These are phyloP conservation scores for Ulvella scutata DNA, from an alignment of 139 green algal species.

Conservation along the genomic window DNA sequence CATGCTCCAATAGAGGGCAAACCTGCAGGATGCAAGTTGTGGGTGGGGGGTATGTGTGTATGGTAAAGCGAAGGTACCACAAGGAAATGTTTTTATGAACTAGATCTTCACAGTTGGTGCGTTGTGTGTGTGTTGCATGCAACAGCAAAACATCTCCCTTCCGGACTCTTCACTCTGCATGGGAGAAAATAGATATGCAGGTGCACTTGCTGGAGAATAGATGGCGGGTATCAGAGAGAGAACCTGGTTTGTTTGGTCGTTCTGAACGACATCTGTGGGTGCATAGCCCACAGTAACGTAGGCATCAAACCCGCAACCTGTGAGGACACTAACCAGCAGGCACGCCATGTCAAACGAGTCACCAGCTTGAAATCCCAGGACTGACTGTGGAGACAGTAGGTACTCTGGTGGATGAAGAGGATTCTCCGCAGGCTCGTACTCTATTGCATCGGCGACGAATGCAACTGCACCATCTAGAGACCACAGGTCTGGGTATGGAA, in stretches of 20 bases:
- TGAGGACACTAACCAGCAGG: slow-evolving; percentile 25
- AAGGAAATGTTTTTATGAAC: too few species aligned
- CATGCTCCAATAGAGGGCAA: too few species aligned
- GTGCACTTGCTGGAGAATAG: too few species aligned
- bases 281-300: slow-evolving; percentile 58
- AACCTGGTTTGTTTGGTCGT: slow-evolving; percentile 33
- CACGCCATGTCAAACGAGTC: slow-evolving; percentile 67
- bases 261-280: slow-evolving; percentile 16
- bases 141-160: too few species aligned
- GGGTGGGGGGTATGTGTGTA: too few species aligned
- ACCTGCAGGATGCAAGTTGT: too few species aligned
- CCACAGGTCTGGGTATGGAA: slow-evolving; percentile 43
- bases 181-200: too few species aligned
- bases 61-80: too few species aligned
- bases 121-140: too few species aligned
- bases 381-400: slow-evolving; percentile 43
- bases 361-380: slow-evolving; percentile 51
- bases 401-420: slow-evolving; percentile 42
- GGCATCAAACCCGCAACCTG: slow-evolving; percentile 49
- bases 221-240: slow-evolving; percentile 29
- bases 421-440: slow-evolving; percentile 62
- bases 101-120: too few species aligned
- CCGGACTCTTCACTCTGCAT: too few species aligned
- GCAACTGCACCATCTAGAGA: slow-evolving; percentile 39
- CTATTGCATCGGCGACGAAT: slow-evolving; percentile 66